Evolutionary conservation across 1,284 basidiomycete species (phyloP).

Genomic region (Ustilago lituana): DNA sequence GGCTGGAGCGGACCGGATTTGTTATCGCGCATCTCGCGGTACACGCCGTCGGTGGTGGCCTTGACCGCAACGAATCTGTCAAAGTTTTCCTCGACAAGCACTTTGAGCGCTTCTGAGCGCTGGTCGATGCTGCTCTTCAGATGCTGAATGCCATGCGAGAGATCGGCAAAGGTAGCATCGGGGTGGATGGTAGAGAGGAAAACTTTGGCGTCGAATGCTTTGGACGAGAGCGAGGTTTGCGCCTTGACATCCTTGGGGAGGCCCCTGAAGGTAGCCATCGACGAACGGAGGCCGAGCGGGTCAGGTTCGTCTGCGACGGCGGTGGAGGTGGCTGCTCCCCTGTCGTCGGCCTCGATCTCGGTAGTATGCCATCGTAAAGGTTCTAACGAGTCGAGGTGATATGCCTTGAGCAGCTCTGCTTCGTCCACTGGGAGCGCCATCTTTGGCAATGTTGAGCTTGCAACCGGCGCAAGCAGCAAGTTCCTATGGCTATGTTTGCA

Average conservation of each 20-base stretch:
- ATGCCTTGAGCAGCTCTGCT: conserved; percentile 67
- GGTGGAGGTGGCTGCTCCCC: conserved; percentile 22
- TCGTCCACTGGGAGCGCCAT: conserved; percentile 60
- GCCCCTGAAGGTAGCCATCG: conserved; percentile 69
- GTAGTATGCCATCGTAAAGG: conserved; percentile 65
- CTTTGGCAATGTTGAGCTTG: neutral
- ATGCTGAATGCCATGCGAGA: conserved; percentile 70
- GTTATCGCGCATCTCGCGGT: conserved; percentile 78
- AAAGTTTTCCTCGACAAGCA: conserved; percentile 97
- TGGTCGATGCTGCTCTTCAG: conserved; percentile 61
- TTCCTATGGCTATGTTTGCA: neutral
- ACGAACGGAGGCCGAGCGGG: conserved; percentile 65
- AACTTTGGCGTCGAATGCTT: conserved; percentile 92
- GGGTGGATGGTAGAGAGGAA: conserved; percentile 93
- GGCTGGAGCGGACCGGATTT: conserved; percentile 82
- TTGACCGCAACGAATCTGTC: conserved; percentile 98
- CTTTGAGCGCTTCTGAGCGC: conserved; percentile 87
- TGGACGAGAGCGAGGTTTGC: conserved; percentile 73
- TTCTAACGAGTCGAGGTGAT: conserved; percentile 67
- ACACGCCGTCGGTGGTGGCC: conserved; percentile 90
- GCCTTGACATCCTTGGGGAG: conserved; percentile 44
- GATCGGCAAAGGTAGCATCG: conserved; percentile 92
- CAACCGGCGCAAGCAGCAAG: neutral
- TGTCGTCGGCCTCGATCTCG: conserved; percentile 24
- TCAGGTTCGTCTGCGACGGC: conserved; percentile 62